Evolutionary conservation across 169 alveolate species (phyloP).

Genomic region (Plasmodium gonderi): DNA sequence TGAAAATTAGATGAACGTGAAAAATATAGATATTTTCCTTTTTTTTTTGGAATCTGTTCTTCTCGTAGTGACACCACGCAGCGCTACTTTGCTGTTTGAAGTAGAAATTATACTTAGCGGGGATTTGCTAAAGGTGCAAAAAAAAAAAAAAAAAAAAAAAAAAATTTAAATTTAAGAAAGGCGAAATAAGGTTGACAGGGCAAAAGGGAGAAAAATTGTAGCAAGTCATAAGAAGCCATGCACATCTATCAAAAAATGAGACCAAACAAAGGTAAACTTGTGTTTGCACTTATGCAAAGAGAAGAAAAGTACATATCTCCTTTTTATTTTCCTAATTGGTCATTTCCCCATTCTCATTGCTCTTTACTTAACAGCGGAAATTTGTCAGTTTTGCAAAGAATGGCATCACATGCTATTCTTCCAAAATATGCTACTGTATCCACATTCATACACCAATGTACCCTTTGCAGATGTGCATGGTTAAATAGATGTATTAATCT

Average conservation of each 20-base stretch:
- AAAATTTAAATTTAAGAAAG: neutral
- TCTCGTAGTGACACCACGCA: neutral
- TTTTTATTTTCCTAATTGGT: neutral
- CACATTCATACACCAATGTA: neutral
- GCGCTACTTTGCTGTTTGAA: neutral
- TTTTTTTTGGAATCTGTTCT: neutral
- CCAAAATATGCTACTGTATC: neutral
- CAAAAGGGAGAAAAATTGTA: neutral
- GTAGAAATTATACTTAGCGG: neutral
- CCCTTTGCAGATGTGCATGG: neutral
- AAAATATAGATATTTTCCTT: neutral
- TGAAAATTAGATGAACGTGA: neutral
- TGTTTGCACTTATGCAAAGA: neutral
- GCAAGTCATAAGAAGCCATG: neutral
- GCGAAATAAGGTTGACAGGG: neutral
- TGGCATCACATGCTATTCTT: neutral
- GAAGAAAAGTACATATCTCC: neutral
- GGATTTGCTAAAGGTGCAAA: neutral
- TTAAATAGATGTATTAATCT: neutral
- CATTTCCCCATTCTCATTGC: neutral
- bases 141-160: constrained; percentile 1
- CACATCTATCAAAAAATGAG: too few relatives aligned
- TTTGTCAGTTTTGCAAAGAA: neutral
- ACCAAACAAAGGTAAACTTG: too few relatives aligned
- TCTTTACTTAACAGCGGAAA: neutral